Evolutionary conservation across 306 rosid species (phyloP), one percentile per base, ranked within the genome.

Genomic region (Calophaca sinica): DNA sequence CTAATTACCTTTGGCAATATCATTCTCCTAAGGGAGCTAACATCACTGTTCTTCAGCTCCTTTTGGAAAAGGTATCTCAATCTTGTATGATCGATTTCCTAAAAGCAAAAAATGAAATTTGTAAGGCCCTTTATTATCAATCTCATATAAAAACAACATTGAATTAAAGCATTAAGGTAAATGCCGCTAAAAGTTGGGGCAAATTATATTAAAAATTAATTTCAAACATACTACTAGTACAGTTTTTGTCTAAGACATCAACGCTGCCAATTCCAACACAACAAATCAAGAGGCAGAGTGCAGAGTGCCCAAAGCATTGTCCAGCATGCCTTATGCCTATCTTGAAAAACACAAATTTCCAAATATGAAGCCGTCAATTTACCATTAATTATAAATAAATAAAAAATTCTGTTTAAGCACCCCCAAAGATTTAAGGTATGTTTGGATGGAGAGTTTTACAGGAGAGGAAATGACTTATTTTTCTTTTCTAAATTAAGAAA

Each of bases 21-120:
- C 97, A 94, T 90, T 76, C 97, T 88, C 82, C 92, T 86, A 3
- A 94, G 96, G 76, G 96, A 86, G 83, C 93, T 89, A 62, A 94
- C 98, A 54, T 94, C 98, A 52, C 98, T 94, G 86, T 90, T 91
- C 82, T 80, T 94, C 9, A 94, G 89, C 86, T 91, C 97, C 84
- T 94, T 94, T 53, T 91, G 89, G 74, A 94, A 94, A 53, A 94
- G 93, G 83, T 88, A 91, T 83, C 77, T 90, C 85, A 94, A 68
- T 71, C 81, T 84, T 50, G 75, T 74, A 7, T 78, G 84, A 84
- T 90, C 91, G 20, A 84, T 91, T 70, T 77, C 88, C 98, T 94
- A 76, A 35, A 69, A 66, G 39, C 14, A 57, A 7, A 20, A 20
- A 20, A 46, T 4, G 1, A 41, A 67, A 71, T 46, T 52, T 72